These are phyloP conservation scores for Metschnikowia koreensis DNA, from an alignment of 805 yeast species.

Conservation along the genomic window DNA sequence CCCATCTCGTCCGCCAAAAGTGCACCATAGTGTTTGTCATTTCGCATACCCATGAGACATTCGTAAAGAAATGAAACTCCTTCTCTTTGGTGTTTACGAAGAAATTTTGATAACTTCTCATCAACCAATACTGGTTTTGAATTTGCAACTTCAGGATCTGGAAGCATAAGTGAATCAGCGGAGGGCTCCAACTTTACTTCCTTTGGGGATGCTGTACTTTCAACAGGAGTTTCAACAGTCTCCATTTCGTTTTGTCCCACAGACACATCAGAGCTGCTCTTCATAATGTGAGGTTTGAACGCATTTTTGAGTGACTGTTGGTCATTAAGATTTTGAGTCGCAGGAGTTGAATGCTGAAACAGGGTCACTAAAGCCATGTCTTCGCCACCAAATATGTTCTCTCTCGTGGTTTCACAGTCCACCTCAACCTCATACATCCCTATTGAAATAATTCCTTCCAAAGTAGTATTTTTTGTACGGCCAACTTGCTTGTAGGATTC, in stretches of 20 bases:
- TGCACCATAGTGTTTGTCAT: constrained; percentile 60
- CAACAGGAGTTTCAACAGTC: background rate
- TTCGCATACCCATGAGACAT: constrained; percentile 71
- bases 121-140: constrained; percentile 52
- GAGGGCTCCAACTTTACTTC: background rate
- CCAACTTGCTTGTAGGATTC: constrained; percentile 21
- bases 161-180: constrained; percentile 4
- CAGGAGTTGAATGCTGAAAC: background rate
- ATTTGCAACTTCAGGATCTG: background rate
- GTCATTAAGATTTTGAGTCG: background rate
- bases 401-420: constrained; percentile 29
- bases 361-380: background rate
- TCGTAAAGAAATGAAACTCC: constrained; percentile 82
- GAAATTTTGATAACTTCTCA: constrained; percentile 46
- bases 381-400: constrained; percentile 4
- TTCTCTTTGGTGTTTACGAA: constrained; percentile 85
- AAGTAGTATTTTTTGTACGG: constrained; percentile 11
- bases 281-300: constrained; percentile 2
- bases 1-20: constrained; percentile 98
- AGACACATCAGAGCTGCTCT: background rate
- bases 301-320: background rate
- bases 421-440: constrained; percentile 65
- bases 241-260: background rate
- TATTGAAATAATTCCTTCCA: constrained; percentile 39
- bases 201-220: background rate